Base-by-base conservation (phyloP, 2,329 filamentous ascomycete species). In the Ascochyta fabae region DNA sequence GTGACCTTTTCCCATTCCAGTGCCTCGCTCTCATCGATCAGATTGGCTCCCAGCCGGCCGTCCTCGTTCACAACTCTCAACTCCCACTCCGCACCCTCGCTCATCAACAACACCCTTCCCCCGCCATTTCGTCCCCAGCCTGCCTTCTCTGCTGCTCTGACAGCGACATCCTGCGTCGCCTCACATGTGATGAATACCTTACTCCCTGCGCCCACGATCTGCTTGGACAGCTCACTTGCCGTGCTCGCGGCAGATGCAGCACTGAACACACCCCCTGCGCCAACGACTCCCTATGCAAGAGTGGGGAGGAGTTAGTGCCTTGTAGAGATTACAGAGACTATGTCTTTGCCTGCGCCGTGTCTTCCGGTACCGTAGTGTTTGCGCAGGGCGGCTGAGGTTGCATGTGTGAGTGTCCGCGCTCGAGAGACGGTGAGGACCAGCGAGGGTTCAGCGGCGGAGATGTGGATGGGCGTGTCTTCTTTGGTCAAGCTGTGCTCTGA, bases 261-360 rank as follows among this genome's bases (percentile, higher is more conserved):
- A 6, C 83, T 84, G 62, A 84, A 87, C 24, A 88, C 79, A 16
- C 84, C 86, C 86, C 81, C 84, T 2, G 84, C 84, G 3, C 83
- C 85, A 41, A 88, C 77, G 48, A 86, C 80, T 13, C 80, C 82
- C 59, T 79, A 87, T 64, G 85, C 84, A 1, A 85, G 60, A 12
- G 80, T 76, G 0, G 84, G 80, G 0, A 87, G 75, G 5, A 85
- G 75, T 41, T 80, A 80, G 60, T 87, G 82, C 85, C 16, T 2
- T 0, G 81, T 80, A 0, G 82, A 84, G 26, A 87, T 80, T 16
- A 81, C 78, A 4, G 85, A 81, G 13, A 86, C 81, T 4, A 86
- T 80, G 60, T 75, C 70, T 47, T 78, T 78, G 33, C 75, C 79
- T 0, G 79, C 75, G 0, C 83, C 83, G 12, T 76, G 53, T 3